A percentile compares a stretch with the other conserved stretches of the same genome.
Evolutionary conservation across 805 yeast genomes (phyloP).

Genomic region (Barnettozyma pratensis): DNA sequence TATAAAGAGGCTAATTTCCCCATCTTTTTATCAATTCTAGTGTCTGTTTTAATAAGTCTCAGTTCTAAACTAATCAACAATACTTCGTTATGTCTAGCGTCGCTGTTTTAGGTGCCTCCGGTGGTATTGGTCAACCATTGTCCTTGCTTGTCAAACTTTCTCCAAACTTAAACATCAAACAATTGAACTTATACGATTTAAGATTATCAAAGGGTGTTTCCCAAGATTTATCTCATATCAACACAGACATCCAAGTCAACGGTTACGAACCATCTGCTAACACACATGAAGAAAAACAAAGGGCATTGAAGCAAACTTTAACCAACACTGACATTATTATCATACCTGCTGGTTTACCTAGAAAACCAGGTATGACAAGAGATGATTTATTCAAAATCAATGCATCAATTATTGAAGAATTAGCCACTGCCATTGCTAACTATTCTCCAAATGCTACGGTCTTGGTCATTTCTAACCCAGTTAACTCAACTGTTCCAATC

Average conservation of each 20-base stretch:
- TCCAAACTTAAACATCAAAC: constrained; percentile 42
- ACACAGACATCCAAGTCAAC: constrained; percentile 56
- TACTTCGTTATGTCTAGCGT: constrained; percentile 44
- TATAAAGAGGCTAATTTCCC: background rate
- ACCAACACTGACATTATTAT: constrained; percentile 43
- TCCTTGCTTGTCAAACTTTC: constrained; percentile 74
- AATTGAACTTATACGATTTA: constrained; percentile 78
- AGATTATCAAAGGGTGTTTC: constrained; percentile 84
- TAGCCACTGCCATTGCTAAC: constrained; percentile 72
- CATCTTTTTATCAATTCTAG: background rate
- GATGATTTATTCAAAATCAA: constrained; percentile 83
- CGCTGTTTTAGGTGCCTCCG: constrained; percentile 86
- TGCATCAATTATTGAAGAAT: constrained; percentile 70
- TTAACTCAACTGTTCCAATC: constrained; percentile 88
- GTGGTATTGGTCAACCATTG: constrained; percentile 92
- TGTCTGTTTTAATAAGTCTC: no score
- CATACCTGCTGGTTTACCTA: constrained; percentile 84
- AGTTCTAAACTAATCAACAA: no score
- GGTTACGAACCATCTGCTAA: constrained; percentile 60
- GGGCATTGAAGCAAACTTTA: constrained; percentile 26
- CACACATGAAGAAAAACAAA: constrained; percentile 44
- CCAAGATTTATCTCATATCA: constrained; percentile 81
- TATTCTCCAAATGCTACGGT: constrained; percentile 71
- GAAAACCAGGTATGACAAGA: constrained; percentile 94
- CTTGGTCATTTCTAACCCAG: constrained; percentile 87